Base-by-base conservation (phyloP, 805 yeast species). In the Candida orba region DNA sequence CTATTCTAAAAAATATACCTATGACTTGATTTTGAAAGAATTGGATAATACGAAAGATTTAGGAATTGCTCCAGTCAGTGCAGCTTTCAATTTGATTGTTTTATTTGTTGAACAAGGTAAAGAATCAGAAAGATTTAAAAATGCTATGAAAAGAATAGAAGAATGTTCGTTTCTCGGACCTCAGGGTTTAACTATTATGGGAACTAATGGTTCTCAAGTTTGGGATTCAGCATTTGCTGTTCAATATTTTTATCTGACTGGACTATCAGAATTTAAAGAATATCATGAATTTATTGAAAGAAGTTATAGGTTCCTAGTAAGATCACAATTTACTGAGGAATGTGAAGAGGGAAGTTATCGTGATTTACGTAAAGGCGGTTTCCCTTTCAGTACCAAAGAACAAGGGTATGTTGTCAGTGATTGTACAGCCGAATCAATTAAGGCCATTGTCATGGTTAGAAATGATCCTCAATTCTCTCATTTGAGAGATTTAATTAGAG, bases 401-500 rank as follows among this genome's bases (percentile, higher is more conserved):
- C 99, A 93, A 65, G 99, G 99, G 0, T 93, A 91, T 57, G 84
- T 95, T 0, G 99, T 93, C 3, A 79, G 95, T 53, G 99, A 93
- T 62, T 91, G 98, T 65, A 91, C 99, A 1, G 95, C 97, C 0
- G 99, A 91, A 61, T 86, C 97, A 0, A 67, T 90, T 51, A 93
- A 93, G 59, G 96, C 98, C 0, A 84, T 91, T 6, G 72, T 91
- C 10, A 90, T 91, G 97, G 95, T 90, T 2, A 79, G 79, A 58
- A 78, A 83, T 39, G 76, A 83, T 34, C 73, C 78, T 0, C 65
- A 63, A 2, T 81, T 77, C 48, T 47, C 54, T 14, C 69, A 72
- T 45, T 55, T 79, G 27, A 72, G 67, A 37, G 67, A 69, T 37
- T 79, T 75, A 42, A 79, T 86, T 32, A 64, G 72, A 10, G 75